Evolutionary conservation across 768 basidiomycete genomes (phyloP), one percentile per base, ranked within the genome.

Genomic region (Pisolithus sp.): DNA sequence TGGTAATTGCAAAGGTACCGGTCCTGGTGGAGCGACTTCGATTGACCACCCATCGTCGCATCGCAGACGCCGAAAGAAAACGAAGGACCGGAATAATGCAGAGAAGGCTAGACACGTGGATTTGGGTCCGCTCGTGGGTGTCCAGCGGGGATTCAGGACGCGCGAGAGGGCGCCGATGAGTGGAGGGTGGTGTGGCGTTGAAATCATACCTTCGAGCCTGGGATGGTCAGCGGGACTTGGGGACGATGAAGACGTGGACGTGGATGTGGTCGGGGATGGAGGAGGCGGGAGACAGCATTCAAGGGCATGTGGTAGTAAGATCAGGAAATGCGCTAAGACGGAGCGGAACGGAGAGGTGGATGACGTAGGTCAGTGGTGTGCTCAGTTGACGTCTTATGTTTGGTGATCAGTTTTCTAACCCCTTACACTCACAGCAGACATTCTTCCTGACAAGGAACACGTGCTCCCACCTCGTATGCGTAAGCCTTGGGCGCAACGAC

Each of bases 401-500:
- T 20, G 18, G 18, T 3, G 26, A 26, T 26, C 26, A 6, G n/a
- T 17, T 13, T 13, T 20, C 26, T 26, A 10, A 26, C 28, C 30
- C 9, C n/a, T 44, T 8, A 53, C 36, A 9, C 53, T 42, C 9
- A 38, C 58, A 60, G 48, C 13, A 13, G 5, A 34, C 34, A 5
- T 13, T 8, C 28, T 45, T 13, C 50, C 55, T 10, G 36, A 26
- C 10, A 53, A 59, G 12, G 60, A 60, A 50, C 73, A 73, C 10
- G 67, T 65, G 46, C 72, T 85, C 57, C 84, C 83, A 5, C 83
- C 83, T 4, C 81, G 81, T 65, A 77, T 86, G 77, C 72, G 84
- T 37, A 86, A 82, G 55, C 55, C 55, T 3, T 72, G 73, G 74
- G 59, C 66, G 21, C 65, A 61, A 18, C 49, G 17, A 23, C 34